Evolutionary conservation across 495 filamentous ascomycete species (phyloP).

Genomic region (Neurospora sp.): DNA sequence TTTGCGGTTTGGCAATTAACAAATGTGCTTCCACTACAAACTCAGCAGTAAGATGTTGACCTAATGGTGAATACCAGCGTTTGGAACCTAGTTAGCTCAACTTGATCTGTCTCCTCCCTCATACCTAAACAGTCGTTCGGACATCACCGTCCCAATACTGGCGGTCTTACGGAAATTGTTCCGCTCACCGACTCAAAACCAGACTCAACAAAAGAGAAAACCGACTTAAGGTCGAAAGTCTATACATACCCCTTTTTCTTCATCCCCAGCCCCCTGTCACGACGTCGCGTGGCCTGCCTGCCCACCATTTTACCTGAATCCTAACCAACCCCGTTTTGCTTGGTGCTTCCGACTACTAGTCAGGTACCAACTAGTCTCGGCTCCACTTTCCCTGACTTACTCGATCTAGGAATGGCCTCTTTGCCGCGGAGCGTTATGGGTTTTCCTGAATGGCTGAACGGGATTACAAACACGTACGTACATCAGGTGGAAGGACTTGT

Average conservation of each 20-base stretch:
- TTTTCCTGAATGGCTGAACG: too few species aligned
- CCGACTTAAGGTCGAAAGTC: too few species aligned
- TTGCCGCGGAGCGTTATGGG: too few species aligned
- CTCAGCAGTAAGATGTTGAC: too few species aligned
- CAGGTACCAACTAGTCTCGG: too few species aligned
- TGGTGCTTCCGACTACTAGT: background rate
- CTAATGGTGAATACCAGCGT: too few species aligned
- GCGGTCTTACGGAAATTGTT: background rate
- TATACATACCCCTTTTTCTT: background rate
- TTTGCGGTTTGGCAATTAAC: background rate
- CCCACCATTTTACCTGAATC: background rate
- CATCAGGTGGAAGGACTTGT: too few species aligned
- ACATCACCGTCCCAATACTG: background rate
- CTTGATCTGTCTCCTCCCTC: too few species aligned
- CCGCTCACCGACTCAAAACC: background rate
- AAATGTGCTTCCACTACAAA: background rate
- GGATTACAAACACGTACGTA: too few species aligned
- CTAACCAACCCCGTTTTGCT: background rate
- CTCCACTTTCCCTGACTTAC: background rate
- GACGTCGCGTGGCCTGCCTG: background rate
- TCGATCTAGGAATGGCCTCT: too few species aligned
- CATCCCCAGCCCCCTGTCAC: background rate
- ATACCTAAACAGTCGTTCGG: too few species aligned
- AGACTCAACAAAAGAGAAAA: background rate
- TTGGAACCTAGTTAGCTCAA: too few species aligned